Evolutionary conservation across 2,329 filamentous ascomycete species (phyloP), one percentile per base, ranked within the genome.

Genomic region (Chaetothyriales sp.): DNA sequence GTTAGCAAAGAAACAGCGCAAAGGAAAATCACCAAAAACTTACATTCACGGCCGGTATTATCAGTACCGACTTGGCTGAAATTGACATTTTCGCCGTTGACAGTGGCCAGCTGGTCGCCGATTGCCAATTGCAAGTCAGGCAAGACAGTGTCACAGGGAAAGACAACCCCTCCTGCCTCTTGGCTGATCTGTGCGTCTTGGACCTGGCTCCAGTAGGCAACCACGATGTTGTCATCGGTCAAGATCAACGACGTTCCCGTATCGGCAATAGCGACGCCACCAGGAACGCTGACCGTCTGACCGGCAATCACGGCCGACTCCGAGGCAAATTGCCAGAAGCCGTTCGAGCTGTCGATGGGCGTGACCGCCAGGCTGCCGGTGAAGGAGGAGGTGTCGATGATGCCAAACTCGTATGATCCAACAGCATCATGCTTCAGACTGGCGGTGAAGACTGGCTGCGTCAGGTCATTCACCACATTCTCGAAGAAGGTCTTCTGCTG

Each of bases 341-440:
- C 84, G 28, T 71, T 67, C 9, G 71, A 72, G 18, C 71, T 73
- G 62, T 85, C 76, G 54, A 86, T 72, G 8, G 74, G 69, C 18
- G 80, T 71, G 63, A 80, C 86, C 19, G 72, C 66, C 59, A 89
- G 73, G 3, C 73, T 60, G 32, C 83, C 84, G 1, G 64, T 70
- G 64, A 83, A 84, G 59, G 84, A 79, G 51, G 68, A 68, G 1
- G 60, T 62, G 63, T 89, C 81, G 60, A 89, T 80, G 58, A 66
- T 73, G 53, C 85, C 85, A 60, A 89, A 89, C 62, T 86, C 80
- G 67, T 86, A 89, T 26, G 76, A 73, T 45, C 84, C 84, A 2
- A 72, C 68, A 15, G 71, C 70, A 52, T 74, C 71, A 56, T 76
- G 73, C 61, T 78, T 77, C 44, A 90, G 71, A 53, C 83, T 75